Conservation (phyloP, 2,329 filamentous ascomycete genomes). For the Colletotrichum orchidophilum region DNA sequence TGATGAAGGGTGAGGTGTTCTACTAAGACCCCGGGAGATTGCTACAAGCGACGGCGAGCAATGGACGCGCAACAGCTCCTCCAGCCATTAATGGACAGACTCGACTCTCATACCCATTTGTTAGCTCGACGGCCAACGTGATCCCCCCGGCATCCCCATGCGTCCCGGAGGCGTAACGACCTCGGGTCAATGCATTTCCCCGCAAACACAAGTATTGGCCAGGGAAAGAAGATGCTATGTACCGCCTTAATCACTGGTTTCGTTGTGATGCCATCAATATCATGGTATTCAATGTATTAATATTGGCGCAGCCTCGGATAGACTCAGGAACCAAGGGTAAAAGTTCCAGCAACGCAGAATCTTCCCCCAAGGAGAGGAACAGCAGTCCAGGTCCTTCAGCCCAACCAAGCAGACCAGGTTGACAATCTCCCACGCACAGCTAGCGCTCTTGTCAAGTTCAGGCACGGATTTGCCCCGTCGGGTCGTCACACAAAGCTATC, state of each 20-base stretch:
- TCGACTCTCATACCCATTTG: no score
- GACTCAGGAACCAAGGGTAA: no score
- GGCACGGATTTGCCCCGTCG: slow-evolving; percentile 42
- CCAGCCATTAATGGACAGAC: no score
- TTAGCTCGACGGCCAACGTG: slow-evolving; percentile 3
- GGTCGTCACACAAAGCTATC: slow-evolving; percentile 37
- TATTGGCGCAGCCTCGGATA: no score
- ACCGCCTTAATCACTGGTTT: no score
- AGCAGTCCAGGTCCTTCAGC: not conserved
- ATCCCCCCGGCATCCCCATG: slow-evolving; percentile 4
- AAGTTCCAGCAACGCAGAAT: not conserved
- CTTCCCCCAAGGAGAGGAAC: not conserved
- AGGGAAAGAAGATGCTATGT: no score
- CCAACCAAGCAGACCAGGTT: slow-evolving; percentile 8
- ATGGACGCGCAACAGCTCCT: no score
- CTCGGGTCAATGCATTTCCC: no score
- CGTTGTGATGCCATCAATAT: no score
- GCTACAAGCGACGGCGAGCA: not conserved
- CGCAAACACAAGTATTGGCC: no score
- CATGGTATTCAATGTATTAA: no score
- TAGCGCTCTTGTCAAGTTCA: slow-evolving; percentile 35
- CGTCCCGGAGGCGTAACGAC: not conserved
- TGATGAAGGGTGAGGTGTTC: slow-evolving; percentile 60
- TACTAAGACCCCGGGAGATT: slow-evolving; percentile 49
- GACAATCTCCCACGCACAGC: not conserved